Percentiles rank a stretch among this genome's conserved stretches.
Conservation (phyloP, 768 basidiomycete species). For the Hericium erinaceus region DNA sequence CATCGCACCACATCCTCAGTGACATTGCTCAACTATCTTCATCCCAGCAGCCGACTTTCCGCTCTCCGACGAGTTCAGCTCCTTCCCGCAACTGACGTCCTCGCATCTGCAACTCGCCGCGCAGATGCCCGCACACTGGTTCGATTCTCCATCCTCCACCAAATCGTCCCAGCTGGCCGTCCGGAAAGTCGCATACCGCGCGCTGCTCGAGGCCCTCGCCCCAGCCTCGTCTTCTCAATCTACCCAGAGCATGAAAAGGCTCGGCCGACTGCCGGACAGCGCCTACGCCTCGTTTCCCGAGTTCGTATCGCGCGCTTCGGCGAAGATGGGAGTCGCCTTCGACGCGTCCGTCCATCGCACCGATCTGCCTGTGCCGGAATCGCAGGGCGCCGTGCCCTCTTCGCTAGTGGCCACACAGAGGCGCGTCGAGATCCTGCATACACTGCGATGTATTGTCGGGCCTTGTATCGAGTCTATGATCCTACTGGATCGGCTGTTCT, state of each 20-base stretch:
- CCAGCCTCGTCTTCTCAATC: conserved; percentile 1
- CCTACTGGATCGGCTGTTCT: conserved; percentile 49
- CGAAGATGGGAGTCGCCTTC: background rate
- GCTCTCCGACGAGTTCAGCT: conserved; percentile 27
- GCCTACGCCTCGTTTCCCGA: background rate
- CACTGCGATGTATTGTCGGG: conserved; percentile 59
- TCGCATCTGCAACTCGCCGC: conserved; percentile 63
- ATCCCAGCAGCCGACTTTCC: conserved; percentile 41
- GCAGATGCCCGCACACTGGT: conserved; percentile 61
- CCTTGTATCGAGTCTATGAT: conserved; percentile 60
- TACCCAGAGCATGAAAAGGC: background rate
- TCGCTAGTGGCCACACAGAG: conserved; percentile 20
- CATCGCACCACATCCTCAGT: conserved; percentile 1
- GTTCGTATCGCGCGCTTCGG: background rate
- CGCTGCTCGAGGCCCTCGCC: conserved; percentile 37
- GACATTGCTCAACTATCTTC: background rate
- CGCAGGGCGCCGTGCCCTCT: background rate
- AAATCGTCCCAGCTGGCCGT: conserved; percentile 40
- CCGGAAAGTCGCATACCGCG: conserved; percentile 66
- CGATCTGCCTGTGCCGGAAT: conserved; percentile 1
- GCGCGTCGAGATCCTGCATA: conserved; percentile 50
- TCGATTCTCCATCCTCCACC: conserved; percentile 24
- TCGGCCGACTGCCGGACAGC: conserved; percentile 20
- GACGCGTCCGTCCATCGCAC: background rate
- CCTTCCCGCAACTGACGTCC: conserved; percentile 25